Conservation (phyloP, 2,329 filamentous ascomycete genomes). For the Aphanocladium album region DNA sequence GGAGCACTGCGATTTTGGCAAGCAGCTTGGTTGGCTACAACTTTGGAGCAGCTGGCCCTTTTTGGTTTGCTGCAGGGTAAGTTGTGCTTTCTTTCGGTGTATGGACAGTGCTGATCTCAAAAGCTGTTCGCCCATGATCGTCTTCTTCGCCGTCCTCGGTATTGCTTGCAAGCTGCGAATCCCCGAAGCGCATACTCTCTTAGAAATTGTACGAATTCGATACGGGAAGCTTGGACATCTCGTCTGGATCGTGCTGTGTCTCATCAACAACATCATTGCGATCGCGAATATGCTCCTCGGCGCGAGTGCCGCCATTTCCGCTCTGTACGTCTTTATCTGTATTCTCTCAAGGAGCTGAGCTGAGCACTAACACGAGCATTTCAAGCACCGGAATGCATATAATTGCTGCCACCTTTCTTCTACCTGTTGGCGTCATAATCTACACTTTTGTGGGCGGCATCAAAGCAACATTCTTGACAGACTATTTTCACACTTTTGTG, state of each 20-base stretch:
- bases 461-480: slow-evolving; percentile 40
- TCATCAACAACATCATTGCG: slow-evolving; percentile 51
- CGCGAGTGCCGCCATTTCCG: slow-evolving; percentile 29
- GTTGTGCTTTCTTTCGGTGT: not conserved
- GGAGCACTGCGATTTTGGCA: slow-evolving; percentile 48
- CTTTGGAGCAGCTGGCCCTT: slow-evolving; percentile 50
- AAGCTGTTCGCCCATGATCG: slow-evolving; percentile 48
- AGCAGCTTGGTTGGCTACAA: slow-evolving; percentile 47
- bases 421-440: slow-evolving; percentile 33
- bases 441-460: slow-evolving; percentile 37
- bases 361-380: slow-evolving; percentile 2
- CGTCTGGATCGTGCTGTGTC: slow-evolving; percentile 46
- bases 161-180: slow-evolving; percentile 48
- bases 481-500: slow-evolving; percentile 50
- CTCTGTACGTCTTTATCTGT: slow-evolving; percentile 22
- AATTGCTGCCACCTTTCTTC: slow-evolving; percentile 43
- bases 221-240: slow-evolving; percentile 44
- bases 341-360: not conserved
- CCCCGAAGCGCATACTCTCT: slow-evolving; percentile 48
- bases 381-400: slow-evolving; percentile 43
- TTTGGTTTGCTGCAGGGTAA: slow-evolving; percentile 52
- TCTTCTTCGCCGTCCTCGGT: slow-evolving; percentile 47
- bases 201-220: slow-evolving; percentile 49
- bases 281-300: slow-evolving; percentile 48
- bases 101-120: not conserved